Conservation (phyloP, 805 yeast species). For the Metschnikowia henanensis region DNA sequence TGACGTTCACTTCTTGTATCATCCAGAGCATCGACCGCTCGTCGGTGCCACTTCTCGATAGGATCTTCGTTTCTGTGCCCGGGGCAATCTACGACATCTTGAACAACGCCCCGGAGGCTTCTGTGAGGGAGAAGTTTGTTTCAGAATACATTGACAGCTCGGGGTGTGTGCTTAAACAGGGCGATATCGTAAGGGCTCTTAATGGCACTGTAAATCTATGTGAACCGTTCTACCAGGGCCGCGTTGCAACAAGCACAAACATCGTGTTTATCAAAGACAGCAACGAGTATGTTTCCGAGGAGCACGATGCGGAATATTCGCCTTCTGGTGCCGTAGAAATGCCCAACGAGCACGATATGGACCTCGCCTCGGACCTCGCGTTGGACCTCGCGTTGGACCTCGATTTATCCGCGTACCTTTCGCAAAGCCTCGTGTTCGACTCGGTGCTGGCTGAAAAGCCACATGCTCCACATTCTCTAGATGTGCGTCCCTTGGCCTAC, state of each 20-base stretch:
- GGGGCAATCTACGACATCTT: constrained; percentile 37
- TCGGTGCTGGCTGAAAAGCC: neutral
- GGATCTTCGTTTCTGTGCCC: constrained; percentile 50
- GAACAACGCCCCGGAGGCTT: constrained; percentile 27
- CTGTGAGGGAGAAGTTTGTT: constrained; percentile 35
- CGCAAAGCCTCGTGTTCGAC: constrained; percentile 27
- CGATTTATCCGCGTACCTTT: constrained; percentile 35
- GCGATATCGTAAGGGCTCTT: constrained; percentile 42
- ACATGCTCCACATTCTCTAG: constrained; percentile 16
- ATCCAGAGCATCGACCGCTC: constrained; percentile 33
- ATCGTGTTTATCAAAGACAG: constrained; percentile 49
- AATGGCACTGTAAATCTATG: constrained; percentile 57
- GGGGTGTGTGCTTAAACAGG: constrained; percentile 37
- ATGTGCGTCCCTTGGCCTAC: constrained; percentile 31
- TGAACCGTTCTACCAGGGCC: constrained; percentile 77
- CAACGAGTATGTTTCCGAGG: neutral
- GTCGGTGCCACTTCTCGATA: constrained; percentile 40
- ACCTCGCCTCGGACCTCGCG: too few relatives aligned
- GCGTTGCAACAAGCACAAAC: constrained; percentile 44
- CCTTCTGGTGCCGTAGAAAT: neutral
- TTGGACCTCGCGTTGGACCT: too few relatives aligned
- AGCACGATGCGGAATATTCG: neutral
- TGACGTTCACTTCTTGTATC: constrained; percentile 44
- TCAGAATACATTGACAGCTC: constrained; percentile 22
- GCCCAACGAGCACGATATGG: too few relatives aligned